Percentiles rank a stretch among this genome's conserved stretches.
Conservation (phyloP, 1,139 yeast genomes). For the Wickerhamomyces sp. region DNA sequence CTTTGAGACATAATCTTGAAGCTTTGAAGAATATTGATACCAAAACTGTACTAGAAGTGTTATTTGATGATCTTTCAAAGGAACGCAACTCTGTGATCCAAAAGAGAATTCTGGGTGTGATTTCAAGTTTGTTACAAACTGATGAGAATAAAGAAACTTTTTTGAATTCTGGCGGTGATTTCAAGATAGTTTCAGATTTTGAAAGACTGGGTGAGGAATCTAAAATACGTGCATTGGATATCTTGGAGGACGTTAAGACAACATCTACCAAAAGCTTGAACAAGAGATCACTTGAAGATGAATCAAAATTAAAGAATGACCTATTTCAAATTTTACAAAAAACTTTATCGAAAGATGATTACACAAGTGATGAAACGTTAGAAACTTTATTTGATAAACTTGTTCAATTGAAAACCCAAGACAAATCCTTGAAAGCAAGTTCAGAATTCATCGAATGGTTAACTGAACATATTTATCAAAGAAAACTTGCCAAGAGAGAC, state of each 20-base stretch:
- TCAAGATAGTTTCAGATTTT: slow-evolving; percentile 19
- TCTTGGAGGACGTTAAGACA: slow-evolving; percentile 20
- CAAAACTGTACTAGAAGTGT: slow-evolving; percentile 8
- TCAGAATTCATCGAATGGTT: slow-evolving; percentile 56
- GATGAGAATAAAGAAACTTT: slow-evolving; percentile 15
- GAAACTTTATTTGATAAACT: slow-evolving; percentile 40
- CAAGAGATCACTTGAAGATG: slow-evolving; percentile 15
- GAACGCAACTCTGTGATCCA: slow-evolving; percentile 28
- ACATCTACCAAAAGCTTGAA: not conserved
- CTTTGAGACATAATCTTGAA: slow-evolving; percentile 68
- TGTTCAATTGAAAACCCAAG: slow-evolving; percentile 29
- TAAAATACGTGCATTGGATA: slow-evolving; percentile 21
- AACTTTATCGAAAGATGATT: slow-evolving; percentile 22
- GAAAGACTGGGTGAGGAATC: slow-evolving; percentile 18
- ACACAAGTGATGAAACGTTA: slow-evolving; percentile 35
- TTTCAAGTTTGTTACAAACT: slow-evolving; percentile 38
- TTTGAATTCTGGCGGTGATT: slow-evolving; percentile 11
- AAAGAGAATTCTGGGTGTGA: slow-evolving; percentile 44
- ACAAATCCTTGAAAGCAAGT: slow-evolving; percentile 24
- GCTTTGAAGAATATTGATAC: slow-evolving; percentile 39
- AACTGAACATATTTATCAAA: slow-evolving; percentile 40
- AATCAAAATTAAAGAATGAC: slow-evolving; percentile 1
- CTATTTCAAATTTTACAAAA: slow-evolving; percentile 15
- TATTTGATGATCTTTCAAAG: slow-evolving; percentile 21
- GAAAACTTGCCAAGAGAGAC: slow-evolving; percentile 27